phyloP scores from a whole-genome alignment of 2,329 filamentous ascomycete genomes.

The Colletotrichum salicis region DNA sequence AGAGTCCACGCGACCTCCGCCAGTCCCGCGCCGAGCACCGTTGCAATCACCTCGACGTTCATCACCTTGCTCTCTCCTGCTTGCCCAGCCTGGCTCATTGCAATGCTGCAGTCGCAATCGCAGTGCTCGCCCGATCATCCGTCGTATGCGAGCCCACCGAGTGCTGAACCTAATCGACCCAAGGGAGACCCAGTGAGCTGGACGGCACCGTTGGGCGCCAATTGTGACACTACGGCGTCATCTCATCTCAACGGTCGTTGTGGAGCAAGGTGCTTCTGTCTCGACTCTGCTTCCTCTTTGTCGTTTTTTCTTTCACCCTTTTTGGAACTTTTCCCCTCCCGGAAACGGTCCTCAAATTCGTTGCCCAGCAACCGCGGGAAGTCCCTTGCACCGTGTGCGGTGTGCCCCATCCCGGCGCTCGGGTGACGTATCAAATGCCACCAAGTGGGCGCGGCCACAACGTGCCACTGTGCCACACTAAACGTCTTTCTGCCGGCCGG shows the following conservation, averaged over 20 bases:
- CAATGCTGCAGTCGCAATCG: neutral
- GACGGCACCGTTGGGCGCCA: slow-evolving; percentile 12
- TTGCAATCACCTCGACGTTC: neutral
- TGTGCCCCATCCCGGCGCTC: slow-evolving; percentile 12
- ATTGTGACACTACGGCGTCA: slow-evolving; percentile 4
- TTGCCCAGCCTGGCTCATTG: neutral
- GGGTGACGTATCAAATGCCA: slow-evolving; percentile 35
- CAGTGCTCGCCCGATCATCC: slow-evolving; percentile 7
- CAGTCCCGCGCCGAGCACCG: neutral
- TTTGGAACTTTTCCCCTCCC: neutral
- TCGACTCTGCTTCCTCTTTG: neutral
- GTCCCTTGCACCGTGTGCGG: slow-evolving; percentile 23
- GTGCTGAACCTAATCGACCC: neutral
- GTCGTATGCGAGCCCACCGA: neutral
- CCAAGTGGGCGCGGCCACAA: slow-evolving; percentile 1
- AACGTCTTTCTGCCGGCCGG: slow-evolving; percentile 11
- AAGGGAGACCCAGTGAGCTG: neutral
- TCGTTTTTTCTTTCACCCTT: neutral
- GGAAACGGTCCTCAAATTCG: slow-evolving; percentile 4
- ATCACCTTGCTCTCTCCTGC: neutral
- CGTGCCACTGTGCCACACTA: neutral
- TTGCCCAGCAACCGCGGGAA: slow-evolving; percentile 37
- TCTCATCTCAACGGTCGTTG: neutral
- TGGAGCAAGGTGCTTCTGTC: neutral
- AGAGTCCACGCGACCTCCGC: neutral